These are phyloP conservation scores for Begonia loranthoides DNA, from an alignment of 306 rosid genomes.

Conservation along the genomic window DNA sequence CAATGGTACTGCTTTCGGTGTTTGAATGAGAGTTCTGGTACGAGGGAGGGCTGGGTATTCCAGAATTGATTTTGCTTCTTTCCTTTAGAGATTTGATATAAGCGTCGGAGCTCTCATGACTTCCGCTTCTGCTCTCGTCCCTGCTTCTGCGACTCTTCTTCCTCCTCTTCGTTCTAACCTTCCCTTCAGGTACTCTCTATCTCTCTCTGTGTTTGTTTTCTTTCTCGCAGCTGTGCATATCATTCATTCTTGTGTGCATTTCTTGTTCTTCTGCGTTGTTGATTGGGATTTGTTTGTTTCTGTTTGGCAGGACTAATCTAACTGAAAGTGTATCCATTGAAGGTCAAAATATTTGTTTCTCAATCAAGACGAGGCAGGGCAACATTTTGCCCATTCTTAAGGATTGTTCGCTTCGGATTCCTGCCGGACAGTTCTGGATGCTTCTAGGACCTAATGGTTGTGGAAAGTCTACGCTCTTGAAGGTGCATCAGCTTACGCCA, in stretches of 20 bases:
- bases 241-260: not conserved
- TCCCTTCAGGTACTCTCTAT: not conserved
- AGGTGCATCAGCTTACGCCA: conserved; percentile 23
- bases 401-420: conserved; percentile 65
- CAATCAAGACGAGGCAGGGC: conserved; percentile 35
- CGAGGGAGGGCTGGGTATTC: too few species aligned
- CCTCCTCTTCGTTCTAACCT: conserved; percentile 24
- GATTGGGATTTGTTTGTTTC: not conserved
- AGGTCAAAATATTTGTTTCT: conserved; percentile 44
- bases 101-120: conserved; percentile 12
- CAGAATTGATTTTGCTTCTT: too few species aligned
- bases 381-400: conserved; percentile 38
- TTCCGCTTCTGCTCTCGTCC: conserved; percentile 9
- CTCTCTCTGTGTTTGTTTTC: not conserved
- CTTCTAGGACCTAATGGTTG: conserved; percentile 90
- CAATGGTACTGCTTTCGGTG: too few species aligned
- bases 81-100: too few species aligned
- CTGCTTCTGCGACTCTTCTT: conserved; percentile 18
- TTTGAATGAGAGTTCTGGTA: too few species aligned
- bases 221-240: not conserved
- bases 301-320: conserved; percentile 18
- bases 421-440: conserved; percentile 85
- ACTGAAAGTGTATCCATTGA: conserved; percentile 42
- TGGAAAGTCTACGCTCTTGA: conserved; percentile 80
- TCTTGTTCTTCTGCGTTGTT: not conserved